These are phyloP conservation scores for Aspergillus versicolor DNA, from an alignment of 2,329 filamentous ascomycete species.

Conservation along the genomic window DNA sequence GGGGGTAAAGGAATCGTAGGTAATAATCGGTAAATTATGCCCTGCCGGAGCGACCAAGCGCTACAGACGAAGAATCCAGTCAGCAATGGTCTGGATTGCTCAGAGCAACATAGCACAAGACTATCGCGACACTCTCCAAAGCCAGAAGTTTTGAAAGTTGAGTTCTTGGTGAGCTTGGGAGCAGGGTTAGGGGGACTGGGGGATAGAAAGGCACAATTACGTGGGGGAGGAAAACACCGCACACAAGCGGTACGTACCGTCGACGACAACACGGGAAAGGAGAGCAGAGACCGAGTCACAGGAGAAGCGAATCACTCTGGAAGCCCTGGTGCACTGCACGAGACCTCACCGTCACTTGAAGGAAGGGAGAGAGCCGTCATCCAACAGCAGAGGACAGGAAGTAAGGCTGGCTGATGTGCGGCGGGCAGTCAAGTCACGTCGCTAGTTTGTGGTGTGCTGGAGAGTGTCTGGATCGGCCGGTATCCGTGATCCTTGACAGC, in stretches of 20 bases:
- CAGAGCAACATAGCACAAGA: conserved; percentile 1
- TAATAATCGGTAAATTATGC: conserved; percentile 19
- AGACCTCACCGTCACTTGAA: conserved; percentile 19
- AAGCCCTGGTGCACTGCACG: conserved; percentile 15
- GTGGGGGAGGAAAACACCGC: conserved; percentile 1
- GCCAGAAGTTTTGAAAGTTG: background rate
- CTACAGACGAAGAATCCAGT: conserved; percentile 17
- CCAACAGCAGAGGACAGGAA: conserved; percentile 17
- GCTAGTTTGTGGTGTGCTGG: conserved; percentile 20
- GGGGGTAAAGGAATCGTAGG: conserved; percentile 7
- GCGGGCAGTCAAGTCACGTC: conserved; percentile 16
- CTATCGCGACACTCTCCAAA: background rate
- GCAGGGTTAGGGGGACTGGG: conserved; percentile 3
- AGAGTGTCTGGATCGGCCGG: conserved; percentile 28
- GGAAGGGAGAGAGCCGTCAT: conserved; percentile 22
- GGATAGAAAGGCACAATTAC: conserved; percentile 1
- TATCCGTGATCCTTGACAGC: conserved; percentile 23
- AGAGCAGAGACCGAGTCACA: background rate
- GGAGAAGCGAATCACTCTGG: conserved; percentile 14
- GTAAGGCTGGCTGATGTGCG: conserved; percentile 16
- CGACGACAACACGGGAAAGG: conserved; percentile 19
- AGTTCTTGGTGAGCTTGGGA: background rate
- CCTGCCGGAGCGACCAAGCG: conserved; percentile 30
- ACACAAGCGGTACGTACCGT: conserved; percentile 27
- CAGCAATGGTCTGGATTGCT: conserved; percentile 14